Conservation (phyloP, 345 rosid species). For the Populus alba region DNA sequence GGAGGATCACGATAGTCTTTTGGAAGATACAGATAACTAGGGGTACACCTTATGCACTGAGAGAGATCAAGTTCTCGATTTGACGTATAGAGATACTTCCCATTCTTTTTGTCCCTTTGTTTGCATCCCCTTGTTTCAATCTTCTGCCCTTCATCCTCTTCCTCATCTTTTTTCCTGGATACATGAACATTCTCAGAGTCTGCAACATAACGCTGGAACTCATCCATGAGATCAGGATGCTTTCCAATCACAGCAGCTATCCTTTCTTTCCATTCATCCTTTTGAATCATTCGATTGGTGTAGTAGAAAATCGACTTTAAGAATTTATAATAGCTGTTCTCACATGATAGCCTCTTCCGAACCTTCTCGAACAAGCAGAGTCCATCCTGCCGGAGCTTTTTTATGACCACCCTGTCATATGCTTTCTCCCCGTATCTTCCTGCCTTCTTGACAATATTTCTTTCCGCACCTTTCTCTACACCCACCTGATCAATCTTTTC, state of each 20-base stretch:
- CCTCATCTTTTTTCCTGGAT: not conserved
- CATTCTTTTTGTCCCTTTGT: not conserved
- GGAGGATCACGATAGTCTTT: not conserved
- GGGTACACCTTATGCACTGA: slow-evolving; percentile 4
- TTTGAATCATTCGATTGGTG: not conserved
- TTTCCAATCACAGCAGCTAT: not conserved
- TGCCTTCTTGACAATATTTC: not conserved
- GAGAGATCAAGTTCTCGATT: slow-evolving; percentile 13
- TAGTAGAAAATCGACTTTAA: not conserved
- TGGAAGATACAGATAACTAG: slow-evolving; percentile 13
- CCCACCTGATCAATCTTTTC: not conserved
- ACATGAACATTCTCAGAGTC: not conserved
- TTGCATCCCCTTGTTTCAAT: not conserved
- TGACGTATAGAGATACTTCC: not conserved
- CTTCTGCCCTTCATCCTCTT: not conserved
- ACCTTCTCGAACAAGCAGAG: not conserved
- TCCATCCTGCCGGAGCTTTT: not conserved
- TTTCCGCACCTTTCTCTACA: not conserved
- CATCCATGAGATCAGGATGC: not conserved
- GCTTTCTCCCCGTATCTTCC: not conserved
- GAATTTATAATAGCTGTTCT: not conserved
- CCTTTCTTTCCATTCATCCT: not conserved
- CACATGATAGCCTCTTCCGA: not conserved
- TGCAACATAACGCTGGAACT: not conserved
- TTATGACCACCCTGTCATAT: not conserved